phyloP scores from a whole-genome alignment of 257 asterid genomes.

The Jasminum sambac region DNA sequence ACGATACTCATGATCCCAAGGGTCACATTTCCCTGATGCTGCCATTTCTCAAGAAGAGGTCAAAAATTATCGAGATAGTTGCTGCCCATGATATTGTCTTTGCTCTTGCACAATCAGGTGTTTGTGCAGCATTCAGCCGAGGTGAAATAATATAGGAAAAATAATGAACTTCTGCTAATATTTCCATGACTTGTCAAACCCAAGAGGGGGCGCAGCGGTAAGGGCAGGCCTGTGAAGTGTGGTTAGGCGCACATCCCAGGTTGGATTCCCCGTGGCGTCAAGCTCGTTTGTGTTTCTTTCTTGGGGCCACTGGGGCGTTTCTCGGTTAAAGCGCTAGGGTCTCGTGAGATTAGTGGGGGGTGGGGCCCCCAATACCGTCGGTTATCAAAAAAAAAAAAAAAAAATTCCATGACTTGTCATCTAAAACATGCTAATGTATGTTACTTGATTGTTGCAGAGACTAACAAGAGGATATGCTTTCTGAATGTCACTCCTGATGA shows the following conservation, averaged over 20 bases:
- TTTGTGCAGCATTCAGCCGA: constrained; percentile 98
- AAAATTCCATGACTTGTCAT: constrained; percentile 8
- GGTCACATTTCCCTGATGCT: constrained; percentile 64
- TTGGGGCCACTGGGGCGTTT: too few species aligned
- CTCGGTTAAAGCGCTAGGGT: too few species aligned
- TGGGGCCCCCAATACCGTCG: too few species aligned
- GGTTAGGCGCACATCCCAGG: too few species aligned
- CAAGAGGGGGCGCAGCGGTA: too few species aligned
- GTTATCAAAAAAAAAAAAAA: too few species aligned
- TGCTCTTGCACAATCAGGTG: constrained; percentile 99
- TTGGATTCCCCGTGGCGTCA: too few species aligned
- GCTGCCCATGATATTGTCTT: constrained; percentile 98
- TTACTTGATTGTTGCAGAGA: constrained; percentile 60
- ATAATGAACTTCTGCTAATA: background rate
- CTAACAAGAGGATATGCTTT: constrained; percentile 91
- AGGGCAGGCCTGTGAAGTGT: too few species aligned
- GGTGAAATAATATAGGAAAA: constrained; percentile 41
- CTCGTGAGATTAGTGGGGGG: too few species aligned
- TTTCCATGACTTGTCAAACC: constrained; percentile 9
- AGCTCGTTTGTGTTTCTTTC: too few species aligned
- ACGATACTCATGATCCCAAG: constrained; percentile 97
- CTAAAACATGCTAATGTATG: constrained; percentile 21
- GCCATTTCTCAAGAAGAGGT: constrained; percentile 90
- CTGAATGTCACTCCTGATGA: constrained; percentile 93
- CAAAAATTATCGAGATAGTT: constrained; percentile 91